phyloP scores from a whole-genome alignment of 495 filamentous ascomycete species.

The Penicillium herquei region DNA sequence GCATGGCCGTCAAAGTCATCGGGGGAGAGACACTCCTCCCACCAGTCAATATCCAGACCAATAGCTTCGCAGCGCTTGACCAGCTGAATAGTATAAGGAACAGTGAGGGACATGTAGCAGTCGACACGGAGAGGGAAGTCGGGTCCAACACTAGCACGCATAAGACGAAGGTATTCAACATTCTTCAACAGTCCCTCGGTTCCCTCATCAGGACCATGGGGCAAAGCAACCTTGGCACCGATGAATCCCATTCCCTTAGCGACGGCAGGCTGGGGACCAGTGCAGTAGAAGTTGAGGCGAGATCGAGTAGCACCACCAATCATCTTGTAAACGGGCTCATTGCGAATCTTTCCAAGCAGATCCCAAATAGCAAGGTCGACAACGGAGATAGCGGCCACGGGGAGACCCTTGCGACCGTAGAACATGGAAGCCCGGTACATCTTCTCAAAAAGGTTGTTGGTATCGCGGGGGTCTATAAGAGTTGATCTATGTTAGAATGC shows the following conservation, averaged over 20 bases:
- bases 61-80: constrained; percentile 75
- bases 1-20: constrained; percentile 90
- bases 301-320: constrained; percentile 84
- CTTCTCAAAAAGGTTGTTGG: constrained; percentile 86
- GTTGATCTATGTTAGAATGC: neutral
- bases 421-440: constrained; percentile 96
- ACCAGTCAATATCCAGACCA: constrained; percentile 90
- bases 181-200: constrained; percentile 80
- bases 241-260: constrained; percentile 83
- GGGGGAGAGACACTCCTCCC: constrained; percentile 87
- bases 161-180: constrained; percentile 78
- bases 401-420: constrained; percentile 88
- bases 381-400: constrained; percentile 87
- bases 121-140: constrained; percentile 93
- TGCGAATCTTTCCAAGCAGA: constrained; percentile 80
- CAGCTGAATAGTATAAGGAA: constrained; percentile 86
- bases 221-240: constrained; percentile 84
- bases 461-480: constrained; percentile 71
- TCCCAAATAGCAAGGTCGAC: constrained; percentile 94
- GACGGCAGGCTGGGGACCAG: constrained; percentile 74
- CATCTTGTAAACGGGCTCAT: constrained; percentile 91
- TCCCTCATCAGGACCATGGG: constrained; percentile 85
- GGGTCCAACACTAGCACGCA: constrained; percentile 79
- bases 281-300: constrained; percentile 88
- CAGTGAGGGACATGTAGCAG: constrained; percentile 94